phyloP scores from a whole-genome alignment of 768 basidiomycete species.

The Peribolospora kevripleyi region DNA sequence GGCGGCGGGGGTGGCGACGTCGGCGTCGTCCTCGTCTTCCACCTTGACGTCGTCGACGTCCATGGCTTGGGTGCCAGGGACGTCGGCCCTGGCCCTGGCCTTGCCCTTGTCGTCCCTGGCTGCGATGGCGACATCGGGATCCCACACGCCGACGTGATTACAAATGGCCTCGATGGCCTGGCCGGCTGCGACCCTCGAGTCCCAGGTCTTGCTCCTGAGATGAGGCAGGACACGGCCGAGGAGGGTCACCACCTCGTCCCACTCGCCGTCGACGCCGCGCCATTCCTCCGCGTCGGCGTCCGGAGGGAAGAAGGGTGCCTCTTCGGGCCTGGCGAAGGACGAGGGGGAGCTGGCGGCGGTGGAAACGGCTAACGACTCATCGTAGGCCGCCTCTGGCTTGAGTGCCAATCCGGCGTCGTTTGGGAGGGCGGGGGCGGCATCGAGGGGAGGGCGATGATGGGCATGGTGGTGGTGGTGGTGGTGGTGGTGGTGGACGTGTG shows the following conservation, averaged over 20 bases:
- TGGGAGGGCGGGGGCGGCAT: too few species aligned
- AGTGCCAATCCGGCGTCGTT: too few species aligned
- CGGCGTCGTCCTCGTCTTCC: background rate
- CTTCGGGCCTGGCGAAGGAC: slow-evolving; percentile 3
- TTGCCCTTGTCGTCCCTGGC: slow-evolving; percentile 18
- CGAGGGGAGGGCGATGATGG: too few species aligned
- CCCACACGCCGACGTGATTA: slow-evolving; percentile 55
- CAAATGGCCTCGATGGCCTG: slow-evolving; percentile 71
- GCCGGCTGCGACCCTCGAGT: slow-evolving; percentile 73
- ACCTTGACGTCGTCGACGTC: too few species aligned
- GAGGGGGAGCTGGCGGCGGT: slow-evolving; percentile 27
- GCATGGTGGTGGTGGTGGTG: too few species aligned
- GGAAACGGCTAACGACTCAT: slow-evolving; percentile 30
- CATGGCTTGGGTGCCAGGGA: slow-evolving; percentile 2
- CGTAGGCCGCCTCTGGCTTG: slow-evolving; percentile 26
- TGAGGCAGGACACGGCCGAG: slow-evolving; percentile 77
- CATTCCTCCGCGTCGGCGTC: slow-evolving; percentile 8
- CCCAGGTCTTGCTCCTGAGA: slow-evolving; percentile 72
- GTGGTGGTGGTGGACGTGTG: slow-evolving; percentile 24
- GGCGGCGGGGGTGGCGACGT: background rate
- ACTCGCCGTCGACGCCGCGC: slow-evolving; percentile 28
- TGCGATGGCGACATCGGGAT: slow-evolving; percentile 23
- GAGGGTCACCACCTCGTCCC: slow-evolving; percentile 74
- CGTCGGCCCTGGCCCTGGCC: slow-evolving; percentile 5
- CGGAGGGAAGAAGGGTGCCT: slow-evolving; percentile 18